These are phyloP conservation scores for Jimgerdemannia lactiflua DNA, from an alignment of 192 early-diverging fungal species.

Conservation along the genomic window DNA sequence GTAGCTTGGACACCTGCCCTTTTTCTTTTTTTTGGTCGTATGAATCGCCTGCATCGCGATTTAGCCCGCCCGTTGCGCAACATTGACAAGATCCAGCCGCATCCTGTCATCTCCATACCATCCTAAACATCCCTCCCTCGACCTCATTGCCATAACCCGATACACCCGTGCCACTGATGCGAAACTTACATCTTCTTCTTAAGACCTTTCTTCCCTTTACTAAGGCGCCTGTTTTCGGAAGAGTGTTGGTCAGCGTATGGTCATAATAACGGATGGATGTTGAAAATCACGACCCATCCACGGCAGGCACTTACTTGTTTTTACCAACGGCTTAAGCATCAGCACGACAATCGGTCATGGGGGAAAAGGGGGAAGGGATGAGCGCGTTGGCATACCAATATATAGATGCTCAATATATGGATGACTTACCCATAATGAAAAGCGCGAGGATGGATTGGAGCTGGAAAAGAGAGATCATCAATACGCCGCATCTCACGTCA, in stretches of 20 bases:
- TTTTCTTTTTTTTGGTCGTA: too few relatives aligned
- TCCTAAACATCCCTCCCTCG: not conserved
- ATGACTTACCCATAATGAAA: not conserved
- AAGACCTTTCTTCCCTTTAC: conserved; percentile 85
- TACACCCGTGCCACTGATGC: not conserved
- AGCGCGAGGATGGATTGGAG: not conserved
- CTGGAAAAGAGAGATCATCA: not conserved
- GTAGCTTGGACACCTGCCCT: too few relatives aligned
- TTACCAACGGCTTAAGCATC: conserved; percentile 59
- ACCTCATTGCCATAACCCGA: too few relatives aligned
- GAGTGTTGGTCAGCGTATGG: not conserved
- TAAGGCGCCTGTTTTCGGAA: conserved; percentile 58
- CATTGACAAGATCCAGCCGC: not conserved
- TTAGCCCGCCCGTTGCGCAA: not conserved
- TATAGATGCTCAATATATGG: not conserved
- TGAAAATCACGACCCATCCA: conserved; percentile 2
- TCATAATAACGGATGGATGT: conserved; percentile 3
- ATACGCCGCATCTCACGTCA: too few relatives aligned
- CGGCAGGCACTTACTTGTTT: conserved; percentile 56
- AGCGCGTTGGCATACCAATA: not conserved
- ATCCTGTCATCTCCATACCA: not conserved
- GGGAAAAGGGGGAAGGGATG: not conserved
- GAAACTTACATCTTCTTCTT: conserved; percentile 84
- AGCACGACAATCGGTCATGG: not conserved
- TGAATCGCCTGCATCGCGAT: too few relatives aligned